Base-by-base conservation (phyloP, 2,329 filamentous ascomycete species). In the Curvularia verruculosa region DNA sequence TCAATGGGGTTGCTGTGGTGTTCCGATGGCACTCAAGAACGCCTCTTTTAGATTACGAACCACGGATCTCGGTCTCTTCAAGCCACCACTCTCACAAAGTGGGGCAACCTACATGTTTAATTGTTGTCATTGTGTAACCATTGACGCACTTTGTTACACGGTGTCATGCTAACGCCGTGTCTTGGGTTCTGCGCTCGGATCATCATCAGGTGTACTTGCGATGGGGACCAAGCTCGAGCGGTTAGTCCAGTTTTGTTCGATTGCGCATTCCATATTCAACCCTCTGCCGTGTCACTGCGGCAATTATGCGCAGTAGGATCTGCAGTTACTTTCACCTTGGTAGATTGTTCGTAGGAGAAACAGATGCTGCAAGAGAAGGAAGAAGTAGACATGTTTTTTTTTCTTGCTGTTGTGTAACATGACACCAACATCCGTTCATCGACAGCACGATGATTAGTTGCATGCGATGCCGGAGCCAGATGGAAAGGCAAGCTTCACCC, bases 181-280 rank as follows among this genome's bases (percentile, higher is more conserved):
- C 47, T 49, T 53, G 34, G 24, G 48, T 47, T 19, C 52, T 41
- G 53, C 52, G 46, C 40, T 59, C 50, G 40, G 50, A 56, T 55
- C 49, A 54, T 45, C 26, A 56, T 58, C 61, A 60, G 56, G 59
- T 62, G 59, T 36, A 48, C 53, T 48, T 21, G 40, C 34, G 47
- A 56, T 41, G 40, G 55, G 51, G 47, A 26, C 36, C 26, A 47
- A 46, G 36, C 28, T 12, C 43, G 18, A 36, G 39, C 24, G 18
- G n/a, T 31, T 34, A 29, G 13, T 19, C 37, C 50, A 26, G 37
- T 31, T 29, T 31, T 43, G 31, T 46, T 47, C 46, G 49, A 56
- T 59, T 56, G 56, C 45, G 49, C 59, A 53, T 31, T 45, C 28
- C 15, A 36, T 29, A 28, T 40, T 50, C 48, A 18, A 26, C 23